Evolutionary conservation across 768 basidiomycete genomes (phyloP).

Genomic region (Pholiota conissans): DNA sequence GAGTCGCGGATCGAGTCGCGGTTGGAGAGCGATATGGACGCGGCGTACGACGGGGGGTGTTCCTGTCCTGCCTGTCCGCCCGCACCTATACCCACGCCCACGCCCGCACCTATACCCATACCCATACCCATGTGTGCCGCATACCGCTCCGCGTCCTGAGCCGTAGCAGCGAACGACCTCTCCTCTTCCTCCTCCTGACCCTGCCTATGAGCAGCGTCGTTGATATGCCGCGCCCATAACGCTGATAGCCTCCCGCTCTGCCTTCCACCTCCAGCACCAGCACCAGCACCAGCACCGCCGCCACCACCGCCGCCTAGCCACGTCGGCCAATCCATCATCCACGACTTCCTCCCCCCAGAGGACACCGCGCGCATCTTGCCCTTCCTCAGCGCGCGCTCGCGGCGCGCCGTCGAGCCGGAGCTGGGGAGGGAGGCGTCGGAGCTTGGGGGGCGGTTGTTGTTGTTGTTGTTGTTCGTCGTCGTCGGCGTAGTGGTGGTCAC

Average conservation of each 20-base stretch:
- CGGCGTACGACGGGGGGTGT: constrained; percentile 30
- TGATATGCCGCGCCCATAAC: not conserved
- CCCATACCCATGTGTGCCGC: not conserved
- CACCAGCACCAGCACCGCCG: not conserved
- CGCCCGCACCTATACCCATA: constrained; percentile 12
- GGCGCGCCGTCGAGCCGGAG: constrained; percentile 15
- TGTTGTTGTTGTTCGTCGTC: not conserved
- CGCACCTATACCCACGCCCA: constrained; percentile 14
- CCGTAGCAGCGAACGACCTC: not conserved
- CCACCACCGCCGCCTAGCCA: too few species aligned
- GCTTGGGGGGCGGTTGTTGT: constrained; percentile 8
- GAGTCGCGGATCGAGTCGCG: constrained; percentile 13
- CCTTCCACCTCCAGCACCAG: not conserved
- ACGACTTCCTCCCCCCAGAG: constrained; percentile 34
- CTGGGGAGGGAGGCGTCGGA: constrained; percentile 16
- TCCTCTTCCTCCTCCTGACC: too few species aligned
- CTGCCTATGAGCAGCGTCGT: not conserved
- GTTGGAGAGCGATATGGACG: constrained; percentile 26
- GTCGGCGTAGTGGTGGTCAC: too few species aligned
- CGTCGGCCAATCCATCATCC: constrained; percentile 34
- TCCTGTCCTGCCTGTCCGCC: constrained; percentile 6
- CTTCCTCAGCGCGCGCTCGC: constrained; percentile 30
- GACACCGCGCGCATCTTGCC: constrained; percentile 37
- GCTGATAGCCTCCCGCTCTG: not conserved
- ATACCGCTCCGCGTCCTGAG: not conserved